A percentile compares a stretch with the other conserved stretches of the same genome.
Evolutionary conservation across 371 early-diverging fungal genomes (phyloP).

Genomic region (Caulochytrium protostelioides): DNA sequence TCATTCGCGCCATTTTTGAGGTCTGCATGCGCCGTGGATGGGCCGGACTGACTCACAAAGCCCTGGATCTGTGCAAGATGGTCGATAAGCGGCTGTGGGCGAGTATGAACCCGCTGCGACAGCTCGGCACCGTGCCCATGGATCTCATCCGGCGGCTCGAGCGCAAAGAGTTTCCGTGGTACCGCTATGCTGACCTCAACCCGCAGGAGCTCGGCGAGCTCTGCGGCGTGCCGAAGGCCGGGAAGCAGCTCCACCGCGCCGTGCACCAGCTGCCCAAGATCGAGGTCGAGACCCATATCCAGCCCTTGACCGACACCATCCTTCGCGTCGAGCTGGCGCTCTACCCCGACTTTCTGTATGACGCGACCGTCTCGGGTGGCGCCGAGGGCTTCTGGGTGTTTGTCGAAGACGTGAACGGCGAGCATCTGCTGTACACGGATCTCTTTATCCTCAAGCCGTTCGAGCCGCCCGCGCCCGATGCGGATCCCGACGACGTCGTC

Average conservation of each 20-base stretch:
- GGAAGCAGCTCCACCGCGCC: conserved; percentile 59
- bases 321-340: conserved; percentile 71
- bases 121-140: conserved; percentile 57
- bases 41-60: conserved; percentile 66
- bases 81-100: conserved; percentile 79
- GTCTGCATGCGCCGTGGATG: conserved; percentile 84
- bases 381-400: conserved; percentile 82
- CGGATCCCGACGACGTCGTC: conserved; percentile 38
- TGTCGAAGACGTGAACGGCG: conserved; percentile 83
- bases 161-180: conserved; percentile 82
- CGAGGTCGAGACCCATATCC: conserved; percentile 66
- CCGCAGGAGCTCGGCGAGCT: conserved; percentile 84
- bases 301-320: conserved; percentile 75
- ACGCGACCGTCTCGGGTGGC: conserved; percentile 51
- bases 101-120: conserved; percentile 81
- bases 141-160: conserved; percentile 73
- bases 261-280: conserved; percentile 84
- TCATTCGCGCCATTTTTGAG: conserved; percentile 89
- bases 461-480: no score
- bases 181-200: conserved; percentile 70
- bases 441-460: conserved; percentile 56
- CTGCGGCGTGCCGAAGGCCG: conserved; percentile 62
- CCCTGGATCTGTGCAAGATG: conserved; percentile 78
- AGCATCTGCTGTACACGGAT: conserved; percentile 68
- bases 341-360: conserved; percentile 81